Evolutionary conservation across 805 yeast genomes (phyloP).

Genomic region (Cyberlindnera veronae): DNA sequence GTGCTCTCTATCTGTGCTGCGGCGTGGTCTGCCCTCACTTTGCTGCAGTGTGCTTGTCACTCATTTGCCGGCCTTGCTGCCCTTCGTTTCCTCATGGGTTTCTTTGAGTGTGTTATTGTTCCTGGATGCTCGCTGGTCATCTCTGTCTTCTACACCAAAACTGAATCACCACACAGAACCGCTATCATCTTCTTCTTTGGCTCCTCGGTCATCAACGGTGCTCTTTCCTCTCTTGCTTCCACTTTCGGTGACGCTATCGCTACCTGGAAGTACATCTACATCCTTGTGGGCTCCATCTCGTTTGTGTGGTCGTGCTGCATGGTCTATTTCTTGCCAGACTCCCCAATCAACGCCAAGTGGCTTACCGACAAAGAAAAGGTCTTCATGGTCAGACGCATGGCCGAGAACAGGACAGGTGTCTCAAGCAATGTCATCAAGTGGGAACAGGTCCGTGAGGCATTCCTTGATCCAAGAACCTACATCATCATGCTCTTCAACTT

Average conservation of each 20-base stretch:
- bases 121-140: constrained; percentile 40
- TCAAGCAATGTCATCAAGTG: constrained; percentile 37
- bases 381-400: constrained; percentile 37
- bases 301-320: constrained; percentile 32
- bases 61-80: constrained; percentile 38
- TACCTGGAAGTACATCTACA: constrained; percentile 49
- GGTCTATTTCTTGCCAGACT: constrained; percentile 44
- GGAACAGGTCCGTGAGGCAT: constrained; percentile 42
- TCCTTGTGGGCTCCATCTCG: constrained; percentile 48
- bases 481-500: constrained; percentile 30
- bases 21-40: constrained; percentile 21
- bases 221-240: constrained; percentile 43
- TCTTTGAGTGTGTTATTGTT: constrained; percentile 37
- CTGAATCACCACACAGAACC: constrained; percentile 43
- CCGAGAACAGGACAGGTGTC: constrained; percentile 42
- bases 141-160: constrained; percentile 37
- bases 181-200: constrained; percentile 41
- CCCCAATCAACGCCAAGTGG: constrained; percentile 48
- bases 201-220: constrained; percentile 23
- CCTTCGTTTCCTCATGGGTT: constrained; percentile 44
- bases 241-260: constrained; percentile 31
- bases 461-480: constrained; percentile 39
- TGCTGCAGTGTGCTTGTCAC: constrained; percentile 33
- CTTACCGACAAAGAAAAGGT: constrained; percentile 42
- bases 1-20: constrained; percentile 23